Base-by-base conservation (phyloP, 495 filamentous ascomycete genomes). In the Aspergillus panamensis region DNA sequence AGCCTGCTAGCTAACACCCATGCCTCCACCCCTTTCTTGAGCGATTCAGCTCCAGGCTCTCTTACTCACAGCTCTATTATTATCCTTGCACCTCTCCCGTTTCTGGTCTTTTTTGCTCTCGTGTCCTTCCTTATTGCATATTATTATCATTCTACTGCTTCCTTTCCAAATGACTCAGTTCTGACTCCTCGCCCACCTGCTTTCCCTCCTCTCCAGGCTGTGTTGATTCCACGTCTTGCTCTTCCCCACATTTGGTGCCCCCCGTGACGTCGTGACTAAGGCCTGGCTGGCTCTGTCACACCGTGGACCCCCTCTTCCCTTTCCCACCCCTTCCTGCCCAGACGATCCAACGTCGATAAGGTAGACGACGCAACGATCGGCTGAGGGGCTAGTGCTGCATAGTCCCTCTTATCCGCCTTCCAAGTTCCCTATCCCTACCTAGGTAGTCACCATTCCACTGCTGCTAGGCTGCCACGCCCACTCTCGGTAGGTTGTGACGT, bases 401-500 rank as follows among this genome's bases (percentile, higher is more conserved):
- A 42, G 48, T 54, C 57, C 44, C 51, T 21, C 13, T 49, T 40
- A 25, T 29, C 51, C 47, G 29, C 37, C 48, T 42, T 39, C 33
- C 49, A 14, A 17, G n/a, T 14, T 51, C 48, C 39, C 30, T 13
- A 32, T 13, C 33, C 39, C 20, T 45, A 39, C 44, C 25, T 16
- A 20, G 20, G 25, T 25, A 25, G 25, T 25, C 25, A 25, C 25
- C 25, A 25, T 25, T 25, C 16, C 25, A 31, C 37, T 16, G 16
- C 39, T 32, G 7, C 40, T 48, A 43, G 40, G 49, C 55, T 55
- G 20, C 33, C 32, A 44, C 29, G 39, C 47, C 51, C 43, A 43
- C 31, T 35, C 50, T 51, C 52, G 62, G 57, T 60, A 61, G 52
- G 59, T 58, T 65, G 62, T 62, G 65, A 59, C 60, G 56, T 62